phyloP scores from a whole-genome alignment of 306 rosid genomes.

The Cucumis sativus region Cucumber_9930_V3 NC_026659.2:7074001-7074500 shows the following conservation, averaged over 20 bases:
- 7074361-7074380: neutral
- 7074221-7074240: conserved; percentile 16
- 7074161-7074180: conserved; percentile 6
- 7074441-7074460: neutral
- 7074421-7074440: neutral
- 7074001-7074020: neutral
- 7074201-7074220: neutral
- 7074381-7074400: neutral
- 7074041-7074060: neutral
- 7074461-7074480: conserved; percentile 40
- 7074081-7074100: neutral
- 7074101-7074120: neutral
- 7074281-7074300: conserved; percentile 37
- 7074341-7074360: conserved; percentile 1
- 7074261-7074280: conserved; percentile 19
- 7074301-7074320: conserved; percentile 55
- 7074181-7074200: conserved; percentile 18
- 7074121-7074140: neutral
- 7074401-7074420: neutral
- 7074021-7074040: neutral
- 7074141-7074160: neutral
- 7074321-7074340: conserved; percentile 66
- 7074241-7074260: conserved; percentile 26
- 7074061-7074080: neutral
- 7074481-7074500: conserved; percentile 63